Evolutionary conservation across 257 asterid species (phyloP), one percentile per base, ranked within the genome.

Genomic region (Capsicum baccatum): DNA sequence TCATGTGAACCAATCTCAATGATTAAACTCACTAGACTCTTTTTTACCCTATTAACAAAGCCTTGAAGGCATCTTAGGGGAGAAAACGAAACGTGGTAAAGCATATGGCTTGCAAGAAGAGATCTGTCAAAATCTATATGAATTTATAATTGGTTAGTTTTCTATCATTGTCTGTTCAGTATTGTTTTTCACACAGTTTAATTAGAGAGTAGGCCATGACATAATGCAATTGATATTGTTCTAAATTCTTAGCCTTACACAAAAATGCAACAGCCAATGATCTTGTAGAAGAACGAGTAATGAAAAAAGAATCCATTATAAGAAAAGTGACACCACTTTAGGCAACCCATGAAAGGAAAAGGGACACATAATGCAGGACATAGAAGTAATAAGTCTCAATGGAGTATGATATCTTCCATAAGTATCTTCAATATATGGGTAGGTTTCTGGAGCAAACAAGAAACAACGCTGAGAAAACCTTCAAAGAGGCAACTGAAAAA

Each of bases 401-500:
- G 73, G 73, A 33, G 73, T 37, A 66, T 7, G 16, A 66, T 33
- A 66, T 33, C 39, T 66, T 66, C n/a, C 73, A 66, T 33, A 33
- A 59, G 64, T 17, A 59, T 59, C 64, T 17, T 10, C 11, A 19
- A 59, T 59, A 17, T 3, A 59, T 59, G 64, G 64, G 64, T 59
- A 59, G 26, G 64, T 59, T 59, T 59, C 26, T 59, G n/a, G 64
- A 59, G 64, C 64, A 17, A 59, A 17, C 26, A 59, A 33, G 42
- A 66, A 33, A 66, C 9, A 66, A 12, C 8, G 13, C 48, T 21
- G 39, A 66, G 73, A 66, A 64, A 33, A 12, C 35, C 10, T 66
- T 66, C 35, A n/a, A 66, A 64, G 47, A 64, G 71, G n/a, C 71
- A 26, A 64, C 71, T 64, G 44, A 33, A 64, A 66, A 66, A 17